Evolutionary conservation across 2,329 filamentous ascomycete genomes (phyloP).

Genomic region (Aspergillus felis): DNA sequence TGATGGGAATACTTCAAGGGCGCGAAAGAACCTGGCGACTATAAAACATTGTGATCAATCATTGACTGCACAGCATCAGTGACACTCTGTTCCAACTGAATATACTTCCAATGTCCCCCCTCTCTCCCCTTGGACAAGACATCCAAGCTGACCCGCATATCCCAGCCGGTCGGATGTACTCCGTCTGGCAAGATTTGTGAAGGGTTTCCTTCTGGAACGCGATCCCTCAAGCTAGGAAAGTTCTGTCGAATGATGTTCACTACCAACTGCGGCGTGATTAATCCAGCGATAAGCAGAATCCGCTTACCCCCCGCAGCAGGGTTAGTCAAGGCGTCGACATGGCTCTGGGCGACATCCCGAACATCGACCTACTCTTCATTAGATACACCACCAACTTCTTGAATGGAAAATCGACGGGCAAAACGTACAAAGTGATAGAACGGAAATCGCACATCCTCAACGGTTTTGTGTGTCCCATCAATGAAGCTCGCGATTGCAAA

Average conservation of each 20-base stretch:
- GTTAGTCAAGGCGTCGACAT: too few relatives aligned
- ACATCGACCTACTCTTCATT: constrained; percentile 7
- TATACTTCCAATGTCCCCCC: constrained; percentile 21
- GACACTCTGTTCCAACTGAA: constrained; percentile 22
- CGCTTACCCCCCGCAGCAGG: too few relatives aligned
- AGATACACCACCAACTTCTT: neutral
- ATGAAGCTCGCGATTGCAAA: constrained; percentile 21
- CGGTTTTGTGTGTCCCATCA: constrained; percentile 15
- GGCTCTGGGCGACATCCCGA: constrained; percentile 6
- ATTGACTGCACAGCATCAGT: constrained; percentile 22
- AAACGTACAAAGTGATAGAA: constrained; percentile 14
- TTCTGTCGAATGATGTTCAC: constrained; percentile 42
- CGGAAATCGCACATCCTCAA: constrained; percentile 16
- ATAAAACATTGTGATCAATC: constrained; percentile 9
- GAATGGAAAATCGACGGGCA: neutral
- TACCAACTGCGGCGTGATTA: constrained; percentile 47
- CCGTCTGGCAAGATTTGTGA: constrained; percentile 16
- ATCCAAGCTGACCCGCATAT: constrained; percentile 12
- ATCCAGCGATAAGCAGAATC: constrained; percentile 44
- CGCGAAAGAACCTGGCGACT: too few relatives aligned
- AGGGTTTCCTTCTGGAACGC: constrained; percentile 44
- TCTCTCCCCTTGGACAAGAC: constrained; percentile 13
- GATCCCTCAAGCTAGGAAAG: constrained; percentile 50
- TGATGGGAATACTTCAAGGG: too few relatives aligned
- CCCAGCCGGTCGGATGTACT: constrained; percentile 19